Base-by-base conservation (phyloP, 2,329 filamentous ascomycete species). In the Cladorrhinum sp. region DNA sequence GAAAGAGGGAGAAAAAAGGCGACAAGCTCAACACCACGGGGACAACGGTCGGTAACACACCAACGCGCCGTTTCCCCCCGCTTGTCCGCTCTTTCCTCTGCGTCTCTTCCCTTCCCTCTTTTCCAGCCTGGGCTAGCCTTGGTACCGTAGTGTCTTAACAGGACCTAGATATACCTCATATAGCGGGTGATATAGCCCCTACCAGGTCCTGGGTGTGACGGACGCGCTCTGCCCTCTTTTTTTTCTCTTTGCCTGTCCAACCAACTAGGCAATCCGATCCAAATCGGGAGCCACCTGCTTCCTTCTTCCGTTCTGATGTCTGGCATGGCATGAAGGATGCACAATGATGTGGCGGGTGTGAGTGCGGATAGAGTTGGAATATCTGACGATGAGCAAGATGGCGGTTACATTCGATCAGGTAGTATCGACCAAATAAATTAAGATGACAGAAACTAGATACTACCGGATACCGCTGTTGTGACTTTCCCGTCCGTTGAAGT, bases 111-210 rank as follows among this genome's bases (percentile, higher is more conserved):
- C 42, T 46, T 20, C 16, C 42, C n/a, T 20, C 18, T 16, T 46
- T 9, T 36, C 14, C 33, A 18, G 23, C 24, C 36, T 26, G 26
- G 3, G 4, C 16, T 23, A 4, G 30, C 49, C 42, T 46, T 42
- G 48, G 48, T 39, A 51, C 33, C 33, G 12, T 36, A 36, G n/a
- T 30, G 61, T 55, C 57, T 65, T 65, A 65, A 28, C 54, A 55
- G 39, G 26, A 52, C 51, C 21, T 42, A 24, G 49, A 49, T 60
- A 58, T 59, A 61, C 55, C 57, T 57, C 63, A 66, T 67, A 65
- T 58, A 59, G 60, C 59, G 56, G 56, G 46, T 59, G 48, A 55
- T 65, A 65, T 65, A 65, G 61, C 55, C 55, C 9, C 12, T 36
- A 36, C 63, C 39, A 30, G 26, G 33, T 54, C 24, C 33, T 30